Conservation (phyloP, 495 filamentous ascomycete genomes). For the Stereocaulon alpinum region DNA sequence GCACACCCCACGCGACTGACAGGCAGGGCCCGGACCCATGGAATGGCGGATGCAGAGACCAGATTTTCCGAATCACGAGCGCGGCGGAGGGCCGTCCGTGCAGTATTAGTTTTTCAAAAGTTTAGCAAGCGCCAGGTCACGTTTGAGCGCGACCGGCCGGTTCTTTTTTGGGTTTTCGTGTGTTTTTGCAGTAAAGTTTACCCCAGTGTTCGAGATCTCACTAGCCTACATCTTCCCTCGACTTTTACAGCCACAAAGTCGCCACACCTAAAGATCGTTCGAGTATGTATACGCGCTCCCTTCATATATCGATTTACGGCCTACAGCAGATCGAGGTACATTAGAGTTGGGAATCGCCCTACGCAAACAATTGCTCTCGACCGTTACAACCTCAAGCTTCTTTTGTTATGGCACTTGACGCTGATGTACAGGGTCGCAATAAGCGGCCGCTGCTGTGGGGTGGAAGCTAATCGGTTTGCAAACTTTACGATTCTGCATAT, state of each 20-base stretch:
- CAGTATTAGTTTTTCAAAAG: not conserved
- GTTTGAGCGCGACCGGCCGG: not conserved
- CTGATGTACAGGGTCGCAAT: not conserved
- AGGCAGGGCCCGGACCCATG: not conserved
- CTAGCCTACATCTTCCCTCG: not conserved
- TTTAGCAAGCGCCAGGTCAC: not conserved
- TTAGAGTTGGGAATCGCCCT: too few relatives aligned
- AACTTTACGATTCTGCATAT: not conserved
- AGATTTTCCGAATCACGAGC: not conserved
- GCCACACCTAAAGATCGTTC: too few relatives aligned
- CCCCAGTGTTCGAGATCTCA: not conserved
- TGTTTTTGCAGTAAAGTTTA: not conserved
- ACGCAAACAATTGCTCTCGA: too few relatives aligned
- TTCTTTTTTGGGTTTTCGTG: not conserved
- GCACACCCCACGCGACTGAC: not conserved
- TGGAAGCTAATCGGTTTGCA: not conserved
- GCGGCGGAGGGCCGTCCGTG: not conserved
- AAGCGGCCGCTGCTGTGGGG: slow-evolving; percentile 3
- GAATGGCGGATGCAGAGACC: not conserved
- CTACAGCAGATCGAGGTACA: too few relatives aligned
- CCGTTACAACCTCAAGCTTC: too few relatives aligned
- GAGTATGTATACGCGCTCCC: not conserved
- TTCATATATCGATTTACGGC: not conserved
- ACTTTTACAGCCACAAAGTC: too few relatives aligned
- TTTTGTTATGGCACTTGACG: too few relatives aligned